Base-by-base conservation (phyloP, 192 early-diverging fungal genomes). In the Physocladia obscura region DNA sequence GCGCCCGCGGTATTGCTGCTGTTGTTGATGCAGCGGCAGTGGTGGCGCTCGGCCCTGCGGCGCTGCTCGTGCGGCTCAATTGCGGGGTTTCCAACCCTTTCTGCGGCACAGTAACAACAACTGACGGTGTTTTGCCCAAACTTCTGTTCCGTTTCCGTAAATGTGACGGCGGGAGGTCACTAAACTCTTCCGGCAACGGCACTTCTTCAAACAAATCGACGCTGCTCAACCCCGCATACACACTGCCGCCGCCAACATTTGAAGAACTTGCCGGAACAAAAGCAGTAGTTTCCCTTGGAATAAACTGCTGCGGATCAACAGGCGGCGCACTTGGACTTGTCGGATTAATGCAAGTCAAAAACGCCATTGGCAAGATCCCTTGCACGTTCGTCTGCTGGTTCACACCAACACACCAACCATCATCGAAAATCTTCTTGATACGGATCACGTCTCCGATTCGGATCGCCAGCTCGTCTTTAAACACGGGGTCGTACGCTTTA, bases 351-450 rank as follows among this genome's bases (percentile, higher is more conserved):
- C 47, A 68, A n/a, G 65, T 68, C 11, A 68, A 34, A 36, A 68
- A 68, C 52, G 65, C 65, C 65, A 68, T 68, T 1, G 65, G 65
- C 5, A 68, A 37, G 15, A 68, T 68, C 11, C 65, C 65, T 40
- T 68, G 65, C 13, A 68, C 36, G 36, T 68, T 56, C 15, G 65
- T 68, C 4, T 47, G 51, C 36, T 68, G 40, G 37, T 68, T 68
- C 31, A 68, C 22, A 19, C 65, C 65, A 3, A 68, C 31, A 26
- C 21, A 65, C 63, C 31, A 22, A 56, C 65, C 65, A 57, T 68
- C 65, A 44, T 68, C 65, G 36, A 68, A 68, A 44, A 68, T 68
- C 54, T 68, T 68, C 35, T 68, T 68, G 65, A 68, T 68, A 26
- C 54, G 65, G 56, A 68, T 57, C 15, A 68, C 40, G 40, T 68